Evolutionary conservation across 148 eudicot genomes (phyloP), one percentile per base, ranked within the genome.

Genomic region (Pharnaceum exiguum): DNA sequence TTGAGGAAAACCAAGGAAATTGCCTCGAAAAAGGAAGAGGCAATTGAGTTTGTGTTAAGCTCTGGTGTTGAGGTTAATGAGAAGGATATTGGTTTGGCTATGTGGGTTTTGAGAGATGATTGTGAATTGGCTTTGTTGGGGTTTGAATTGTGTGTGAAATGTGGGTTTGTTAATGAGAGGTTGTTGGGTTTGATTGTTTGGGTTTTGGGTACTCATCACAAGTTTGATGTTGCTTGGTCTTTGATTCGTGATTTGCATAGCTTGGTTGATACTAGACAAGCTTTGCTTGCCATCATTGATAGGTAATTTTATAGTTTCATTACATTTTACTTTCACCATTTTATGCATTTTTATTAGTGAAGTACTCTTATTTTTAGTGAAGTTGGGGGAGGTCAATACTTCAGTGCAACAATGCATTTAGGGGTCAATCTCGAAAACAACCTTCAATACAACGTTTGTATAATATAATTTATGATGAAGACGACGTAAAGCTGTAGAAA

Each of bases 201-300:
- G 96, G 76, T 91, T 2, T 71, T 91, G 86, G 96, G 94, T 26
- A 73, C 67, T 39, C 80, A 83, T 66, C 69, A 70, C 24, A 81
- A 82, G 73, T 87, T 91, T 51, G 75, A 63, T 21, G 66, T 68
- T 66, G 94, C 98, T 60, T 91, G 96, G 98, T 62, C 72, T 66
- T 72, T 91, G 75, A 81, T 91, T 51, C 75, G 74, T 45, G 94
- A 88, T 56, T 64, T 73, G 60, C 66, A 76, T 67, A 60, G 57
- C 27, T 55, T 49, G 56, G 38, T 74, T 69, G 85, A 76, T 70
- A 72, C 75, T 64, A 73, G 79, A 57, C 67, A 48, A 45, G 77
- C 94, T 32, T 81, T 91, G 86, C 81, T 87, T 45, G 68, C 81
- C 42, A 60, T 91, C 79, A 83, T 91, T 26, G 98, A 87, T 47